Evolutionary conservation across 495 filamentous ascomycete species (phyloP).

Genomic region (Trichoderma gamsii): DNA sequence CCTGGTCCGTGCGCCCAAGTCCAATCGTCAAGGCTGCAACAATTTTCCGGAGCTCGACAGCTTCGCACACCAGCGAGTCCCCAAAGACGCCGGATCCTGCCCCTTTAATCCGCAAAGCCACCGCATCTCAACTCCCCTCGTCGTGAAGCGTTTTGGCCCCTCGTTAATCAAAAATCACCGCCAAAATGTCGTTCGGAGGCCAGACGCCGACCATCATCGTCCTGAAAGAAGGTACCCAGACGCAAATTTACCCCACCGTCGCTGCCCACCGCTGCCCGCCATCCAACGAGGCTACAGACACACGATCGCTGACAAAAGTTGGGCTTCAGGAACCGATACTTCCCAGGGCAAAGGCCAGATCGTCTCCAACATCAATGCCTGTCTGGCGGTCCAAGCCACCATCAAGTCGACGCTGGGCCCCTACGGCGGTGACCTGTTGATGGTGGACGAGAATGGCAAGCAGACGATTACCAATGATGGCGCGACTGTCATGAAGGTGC

Average conservation of each 20-base stretch:
- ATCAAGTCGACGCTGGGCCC: slow-evolving; percentile 95
- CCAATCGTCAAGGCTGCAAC: slow-evolving; percentile 14
- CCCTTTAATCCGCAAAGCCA: slow-evolving; percentile 12
- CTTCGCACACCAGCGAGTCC: neutral
- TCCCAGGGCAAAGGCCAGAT: slow-evolving; percentile 97
- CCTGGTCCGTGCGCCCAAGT: slow-evolving; percentile 10
- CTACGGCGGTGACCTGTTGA: slow-evolving; percentile 90
- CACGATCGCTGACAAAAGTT: slow-evolving; percentile 23
- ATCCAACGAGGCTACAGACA: slow-evolving; percentile 19
- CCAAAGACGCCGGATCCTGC: slow-evolving; percentile 6
- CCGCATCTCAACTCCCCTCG: neutral
- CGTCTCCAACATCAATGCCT: slow-evolving; percentile 97
- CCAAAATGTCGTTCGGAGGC: slow-evolving; percentile 88
- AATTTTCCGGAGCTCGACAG: slow-evolving; percentile 16
- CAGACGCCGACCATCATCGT: slow-evolving; percentile 98
- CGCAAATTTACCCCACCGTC: slow-evolving; percentile 27
- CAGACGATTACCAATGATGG: slow-evolving; percentile 99
- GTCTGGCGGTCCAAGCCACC: slow-evolving; percentile 91
- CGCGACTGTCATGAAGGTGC: slow-evolving; percentile 96
- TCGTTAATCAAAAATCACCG: neutral
- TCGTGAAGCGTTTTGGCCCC: slow-evolving; percentile 10
- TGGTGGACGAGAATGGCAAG: slow-evolving; percentile 90
- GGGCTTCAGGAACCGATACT: slow-evolving; percentile 75
- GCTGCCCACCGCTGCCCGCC: slow-evolving; percentile 13
- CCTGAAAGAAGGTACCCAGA: slow-evolving; percentile 82